Base-by-base conservation (phyloP, 2,329 filamentous ascomycete species). In the Neofusicoccum sp. region DNA sequence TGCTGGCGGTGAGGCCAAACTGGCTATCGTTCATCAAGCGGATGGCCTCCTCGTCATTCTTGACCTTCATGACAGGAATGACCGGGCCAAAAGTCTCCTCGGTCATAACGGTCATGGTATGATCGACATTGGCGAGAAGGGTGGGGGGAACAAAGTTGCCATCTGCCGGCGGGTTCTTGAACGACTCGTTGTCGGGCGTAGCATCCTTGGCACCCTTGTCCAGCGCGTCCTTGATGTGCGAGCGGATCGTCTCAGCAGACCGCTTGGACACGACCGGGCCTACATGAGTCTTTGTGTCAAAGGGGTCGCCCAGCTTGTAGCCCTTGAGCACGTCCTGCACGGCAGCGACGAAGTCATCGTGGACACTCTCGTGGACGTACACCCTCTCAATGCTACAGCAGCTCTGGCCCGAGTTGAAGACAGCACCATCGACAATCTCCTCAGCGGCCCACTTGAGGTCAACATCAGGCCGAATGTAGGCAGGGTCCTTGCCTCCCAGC, bases 371-470 rank as follows among this genome's bases (percentile, higher is more conserved):
- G 69, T 95, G 87, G 4, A 98, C 93, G 70, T 98, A 98, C 20
- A 98, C 86, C 34, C 93, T 84, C 78, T 98, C 93, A 58, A 98
- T 82, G 26, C 91, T 90, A 77, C 93, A 98, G 81, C 93, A 98
- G 73, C 91, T 96, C 80, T 98, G 93, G n/a, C 93, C 93, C 56
- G 93, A 96, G 79, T 98, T 98, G 82, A 98, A 98, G 61, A 98
- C 82, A n/a, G 92, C 88, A 20, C 93, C 93, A 68, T 98, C 93
- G 12, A 98, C 91, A 69, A 98, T 95, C 76, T 97, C 92, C 67
- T 90, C 92, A 0, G 93, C 93, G 0, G 89, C 93, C 93, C 93
- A 97, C 49, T 86, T 86, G 49, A 96, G 76, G 72, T 98, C 92
- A 1, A 96, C 91, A 69, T 98, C 93, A 6, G 80, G 80, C 63